A percentile compares a stretch with the other conserved stretches of the same genome.
Evolutionary conservation across 495 filamentous ascomycete species (phyloP).

Genomic region (Neurospora sublineolata): DNA sequence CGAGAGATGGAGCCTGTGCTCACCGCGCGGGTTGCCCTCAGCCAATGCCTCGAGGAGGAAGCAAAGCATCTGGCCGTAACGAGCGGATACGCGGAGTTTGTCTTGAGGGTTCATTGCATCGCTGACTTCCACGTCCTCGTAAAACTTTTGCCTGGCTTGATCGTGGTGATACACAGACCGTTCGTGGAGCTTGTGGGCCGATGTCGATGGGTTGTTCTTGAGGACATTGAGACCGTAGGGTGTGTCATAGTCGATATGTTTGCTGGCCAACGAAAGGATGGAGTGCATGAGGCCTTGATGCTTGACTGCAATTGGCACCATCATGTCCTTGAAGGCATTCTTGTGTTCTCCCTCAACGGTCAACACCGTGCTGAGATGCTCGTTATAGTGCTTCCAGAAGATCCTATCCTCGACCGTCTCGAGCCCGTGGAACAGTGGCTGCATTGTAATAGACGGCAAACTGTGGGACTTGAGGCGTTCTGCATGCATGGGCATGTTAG

Average conservation of each 20-base stretch:
- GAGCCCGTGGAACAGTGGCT: constrained; percentile 70
- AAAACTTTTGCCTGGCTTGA: constrained; percentile 47
- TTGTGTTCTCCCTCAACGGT: constrained; percentile 75
- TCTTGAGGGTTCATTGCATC: constrained; percentile 30
- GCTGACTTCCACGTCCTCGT: constrained; percentile 29
- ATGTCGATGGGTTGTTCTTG: constrained; percentile 29
- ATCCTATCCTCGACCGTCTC: constrained; percentile 75
- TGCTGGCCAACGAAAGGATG: constrained; percentile 73
- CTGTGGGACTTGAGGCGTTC: constrained; percentile 31
- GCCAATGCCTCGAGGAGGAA: constrained; percentile 71
- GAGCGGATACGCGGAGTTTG: constrained; percentile 51
- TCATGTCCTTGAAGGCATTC: constrained; percentile 81
- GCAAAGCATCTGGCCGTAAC: constrained; percentile 60
- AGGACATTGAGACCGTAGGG: constrained; percentile 38
- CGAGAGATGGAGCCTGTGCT: constrained; percentile 72
- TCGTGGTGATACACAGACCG: constrained; percentile 49
- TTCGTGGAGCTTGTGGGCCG: constrained; percentile 29
- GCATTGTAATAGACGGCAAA: constrained; percentile 53
- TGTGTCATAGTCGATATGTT: constrained; percentile 55
- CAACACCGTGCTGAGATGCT: constrained; percentile 66
- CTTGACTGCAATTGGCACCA: constrained; percentile 73
- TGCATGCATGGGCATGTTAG: constrained; percentile 22
- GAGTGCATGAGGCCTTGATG: constrained; percentile 89
- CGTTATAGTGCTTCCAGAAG: constrained; percentile 80
- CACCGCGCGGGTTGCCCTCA: constrained; percentile 63